A percentile compares a stretch with the other conserved stretches of the same genome.
Conservation (phyloP, 768 basidiomycete species). For the Collybia sp. region DNA sequence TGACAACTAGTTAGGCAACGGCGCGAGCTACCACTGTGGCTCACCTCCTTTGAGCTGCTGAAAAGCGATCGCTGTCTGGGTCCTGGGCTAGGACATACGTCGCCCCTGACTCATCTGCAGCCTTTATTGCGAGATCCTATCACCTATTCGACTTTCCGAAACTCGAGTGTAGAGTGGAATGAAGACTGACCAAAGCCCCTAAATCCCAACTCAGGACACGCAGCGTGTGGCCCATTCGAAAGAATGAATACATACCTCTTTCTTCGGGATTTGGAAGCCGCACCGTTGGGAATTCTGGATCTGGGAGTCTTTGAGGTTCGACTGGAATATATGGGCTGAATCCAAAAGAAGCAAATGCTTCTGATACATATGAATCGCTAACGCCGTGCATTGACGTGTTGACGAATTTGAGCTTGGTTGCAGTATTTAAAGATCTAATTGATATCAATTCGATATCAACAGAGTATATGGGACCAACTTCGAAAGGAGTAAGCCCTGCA, state of each 20-base stretch:
- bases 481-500: slow-evolving; percentile 22
- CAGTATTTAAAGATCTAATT: slow-evolving; percentile 27
- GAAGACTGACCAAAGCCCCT: slow-evolving; percentile 44
- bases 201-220: neutral
- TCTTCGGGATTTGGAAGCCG: slow-evolving; percentile 89
- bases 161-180: neutral
- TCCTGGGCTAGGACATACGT: slow-evolving; percentile 82
- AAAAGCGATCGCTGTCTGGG: slow-evolving; percentile 83
- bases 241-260: slow-evolving; percentile 55
- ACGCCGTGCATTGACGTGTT: slow-evolving; percentile 94
- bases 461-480: slow-evolving; percentile 13
- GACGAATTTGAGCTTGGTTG: slow-evolving; percentile 52
- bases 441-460: neutral
- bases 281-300: slow-evolving; percentile 86
- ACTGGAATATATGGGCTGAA: slow-evolving; percentile 61
- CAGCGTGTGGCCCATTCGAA: neutral
- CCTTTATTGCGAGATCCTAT: slow-evolving; percentile 68
- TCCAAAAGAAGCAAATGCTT: slow-evolving; percentile 55
- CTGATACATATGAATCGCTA: slow-evolving; percentile 56
- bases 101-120: slow-evolving; percentile 49
- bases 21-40: slow-evolving; percentile 7
- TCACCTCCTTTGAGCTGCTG: slow-evolving; percentile 68
- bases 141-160: neutral
- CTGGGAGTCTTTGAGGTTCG: slow-evolving; percentile 60
- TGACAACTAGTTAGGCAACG: neutral